Evolutionary conservation across 2,329 filamentous ascomycete species (phyloP).

Genomic region (Calonectria multiphialidica): DNA sequence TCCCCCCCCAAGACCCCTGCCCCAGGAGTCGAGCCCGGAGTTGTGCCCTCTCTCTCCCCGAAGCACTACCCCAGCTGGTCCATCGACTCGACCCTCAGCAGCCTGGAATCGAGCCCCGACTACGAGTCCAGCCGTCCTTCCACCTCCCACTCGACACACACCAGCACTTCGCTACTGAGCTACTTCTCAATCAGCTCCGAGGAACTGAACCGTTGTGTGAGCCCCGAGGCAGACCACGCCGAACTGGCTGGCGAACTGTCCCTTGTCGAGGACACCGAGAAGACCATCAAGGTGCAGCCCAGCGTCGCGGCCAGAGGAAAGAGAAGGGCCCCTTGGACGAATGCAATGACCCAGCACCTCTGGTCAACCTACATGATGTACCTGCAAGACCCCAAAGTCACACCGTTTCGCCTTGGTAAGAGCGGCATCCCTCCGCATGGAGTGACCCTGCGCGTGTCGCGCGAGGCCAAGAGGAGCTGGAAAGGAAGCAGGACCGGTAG

Average conservation of each 20-base stretch:
- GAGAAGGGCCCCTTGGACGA: conserved; percentile 72
- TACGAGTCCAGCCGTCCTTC: conserved; percentile 71
- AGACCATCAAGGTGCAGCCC: conserved; percentile 45
- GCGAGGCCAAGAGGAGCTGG: conserved; percentile 75
- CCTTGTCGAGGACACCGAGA: conserved; percentile 45
- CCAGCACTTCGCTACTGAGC: conserved; percentile 69
- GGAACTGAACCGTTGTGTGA: conserved; percentile 64
- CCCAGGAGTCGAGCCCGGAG: conserved; percentile 57
- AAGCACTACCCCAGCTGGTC: conserved; percentile 70
- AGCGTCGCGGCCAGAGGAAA: conserved; percentile 40
- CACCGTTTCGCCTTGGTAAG: conserved; percentile 73
- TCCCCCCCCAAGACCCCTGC: conserved; percentile 72
- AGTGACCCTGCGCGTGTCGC: conserved; percentile 74
- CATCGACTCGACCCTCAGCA: conserved; percentile 67
- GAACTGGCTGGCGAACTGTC: conserved; percentile 42
- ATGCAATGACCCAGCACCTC: conserved; percentile 73
- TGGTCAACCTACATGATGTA: conserved; percentile 76
- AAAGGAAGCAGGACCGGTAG: conserved; percentile 64
- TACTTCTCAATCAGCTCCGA: conserved; percentile 68
- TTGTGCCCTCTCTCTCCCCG: conserved; percentile 57
- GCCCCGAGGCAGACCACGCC: conserved; percentile 56
- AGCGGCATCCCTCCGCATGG: conserved; percentile 74
- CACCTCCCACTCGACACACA: conserved; percentile 70
- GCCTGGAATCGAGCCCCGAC: conserved; percentile 69
- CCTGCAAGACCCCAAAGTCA: conserved; percentile 75